Evolutionary conservation across 176 grass and related monocot species (phyloP).

Genomic region (Dendrocalamus sinicus): DNA sequence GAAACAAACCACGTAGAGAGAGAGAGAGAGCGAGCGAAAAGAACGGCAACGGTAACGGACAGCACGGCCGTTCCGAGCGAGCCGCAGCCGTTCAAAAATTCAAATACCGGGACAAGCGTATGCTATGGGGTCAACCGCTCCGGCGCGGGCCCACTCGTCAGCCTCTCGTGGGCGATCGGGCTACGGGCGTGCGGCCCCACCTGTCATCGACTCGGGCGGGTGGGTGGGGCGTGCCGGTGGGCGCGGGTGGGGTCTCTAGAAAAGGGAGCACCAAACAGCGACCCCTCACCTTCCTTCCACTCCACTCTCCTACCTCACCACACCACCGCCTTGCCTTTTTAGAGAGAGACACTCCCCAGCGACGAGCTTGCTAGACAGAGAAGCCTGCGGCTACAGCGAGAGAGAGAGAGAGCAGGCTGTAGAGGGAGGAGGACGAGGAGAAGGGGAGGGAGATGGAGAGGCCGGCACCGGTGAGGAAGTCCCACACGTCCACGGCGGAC

Average conservation of each 20-base stretch:
- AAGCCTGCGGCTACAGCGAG: not conserved
- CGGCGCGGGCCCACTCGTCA: not conserved
- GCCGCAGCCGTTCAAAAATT: slow-evolving; percentile 44
- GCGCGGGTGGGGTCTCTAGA: slow-evolving; percentile 38
- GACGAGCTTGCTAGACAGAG: slow-evolving; percentile 43
- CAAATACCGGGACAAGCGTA: slow-evolving; percentile 29
- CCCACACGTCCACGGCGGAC: slow-evolving; percentile 84
- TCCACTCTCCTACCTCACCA: slow-evolving; percentile 28
- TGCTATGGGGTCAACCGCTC: slow-evolving; percentile 46
- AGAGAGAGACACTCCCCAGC: slow-evolving; percentile 49
- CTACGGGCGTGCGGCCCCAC: not conserved
- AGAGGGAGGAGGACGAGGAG: not conserved
- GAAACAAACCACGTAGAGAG: not conserved
- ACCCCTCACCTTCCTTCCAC: slow-evolving; percentile 82
- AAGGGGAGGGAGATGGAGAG: slow-evolving; percentile 64
- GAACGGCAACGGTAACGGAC: slow-evolving; percentile 32
- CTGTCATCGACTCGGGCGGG: not conserved
- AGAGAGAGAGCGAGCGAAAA: not conserved
- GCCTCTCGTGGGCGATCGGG: fast-evolving
- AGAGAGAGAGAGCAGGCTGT: too few relatives aligned
- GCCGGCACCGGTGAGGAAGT: slow-evolving; percentile 89
- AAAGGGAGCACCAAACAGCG: slow-evolving; percentile 48
- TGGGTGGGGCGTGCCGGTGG: slow-evolving; percentile 32
- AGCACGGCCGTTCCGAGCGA: slow-evolving; percentile 30
- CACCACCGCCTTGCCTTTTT: slow-evolving; percentile 45